phyloP scores from a whole-genome alignment of 495 filamentous ascomycete genomes.

The Hypoxylon rickii region DNA sequence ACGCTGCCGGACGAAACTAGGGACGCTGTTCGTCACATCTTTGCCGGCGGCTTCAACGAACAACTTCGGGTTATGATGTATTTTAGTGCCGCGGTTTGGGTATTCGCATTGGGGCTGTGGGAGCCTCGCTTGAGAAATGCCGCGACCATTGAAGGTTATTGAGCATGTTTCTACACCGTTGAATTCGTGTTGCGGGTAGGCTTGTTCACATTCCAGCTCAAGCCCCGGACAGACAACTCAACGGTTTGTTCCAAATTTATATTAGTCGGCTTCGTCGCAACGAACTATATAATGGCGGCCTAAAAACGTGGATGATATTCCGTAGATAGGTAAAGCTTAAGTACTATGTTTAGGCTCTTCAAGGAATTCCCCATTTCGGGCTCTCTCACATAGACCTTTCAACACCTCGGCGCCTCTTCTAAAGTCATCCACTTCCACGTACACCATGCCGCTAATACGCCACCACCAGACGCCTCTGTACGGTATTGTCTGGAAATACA shows the following conservation, averaged over 20 bases:
- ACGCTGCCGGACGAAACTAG: slow-evolving; percentile 16
- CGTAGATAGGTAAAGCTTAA: too few species aligned
- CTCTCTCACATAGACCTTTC: slow-evolving; percentile 60
- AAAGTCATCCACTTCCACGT: slow-evolving; percentile 72
- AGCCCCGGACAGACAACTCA: too few species aligned
- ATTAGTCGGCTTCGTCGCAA: too few species aligned
- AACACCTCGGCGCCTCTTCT: slow-evolving; percentile 60
- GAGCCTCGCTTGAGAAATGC: slow-evolving; percentile 21
- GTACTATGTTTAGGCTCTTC: too few species aligned
- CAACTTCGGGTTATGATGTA: slow-evolving; percentile 25
- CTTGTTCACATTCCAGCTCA: too few species aligned
- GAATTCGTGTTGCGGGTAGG: too few species aligned
- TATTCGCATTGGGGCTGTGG: slow-evolving; percentile 20
- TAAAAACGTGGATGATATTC: too few species aligned
- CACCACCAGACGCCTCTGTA: slow-evolving; percentile 66
- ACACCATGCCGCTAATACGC: slow-evolving; percentile 71
- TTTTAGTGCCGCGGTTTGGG: slow-evolving; percentile 22
- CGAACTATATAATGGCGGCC: too few species aligned
- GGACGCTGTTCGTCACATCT: slow-evolving; percentile 20
- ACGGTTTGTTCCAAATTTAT: too few species aligned
- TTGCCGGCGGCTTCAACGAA: slow-evolving; percentile 19
- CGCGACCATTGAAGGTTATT: slow-evolving; percentile 23
- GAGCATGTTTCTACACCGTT: too few species aligned
- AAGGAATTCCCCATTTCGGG: slow-evolving; percentile 50
- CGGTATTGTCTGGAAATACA: slow-evolving; percentile 47